These are phyloP conservation scores for Nannizzia gypsea DNA, from an alignment of 2,329 filamentous ascomycete genomes.

Conservation along the genomic window DNA sequence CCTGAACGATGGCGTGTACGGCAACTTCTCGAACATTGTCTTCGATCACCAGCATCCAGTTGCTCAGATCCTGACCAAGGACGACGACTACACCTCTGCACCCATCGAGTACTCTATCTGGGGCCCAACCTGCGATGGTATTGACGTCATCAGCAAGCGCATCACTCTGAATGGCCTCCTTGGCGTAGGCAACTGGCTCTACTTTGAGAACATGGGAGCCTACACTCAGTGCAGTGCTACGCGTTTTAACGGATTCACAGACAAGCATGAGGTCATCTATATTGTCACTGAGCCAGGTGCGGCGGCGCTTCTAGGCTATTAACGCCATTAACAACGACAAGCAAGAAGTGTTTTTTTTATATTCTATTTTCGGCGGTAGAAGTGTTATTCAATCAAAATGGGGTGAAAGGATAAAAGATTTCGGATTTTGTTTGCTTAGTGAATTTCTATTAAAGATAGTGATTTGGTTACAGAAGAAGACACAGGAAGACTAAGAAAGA, in stretches of 20 bases:
- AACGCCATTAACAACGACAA: background rate
- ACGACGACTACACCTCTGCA: slow-evolving; percentile 45
- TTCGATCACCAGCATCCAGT: slow-evolving; percentile 93
- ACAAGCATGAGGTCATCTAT: slow-evolving; percentile 86
- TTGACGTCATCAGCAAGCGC: slow-evolving; percentile 81
- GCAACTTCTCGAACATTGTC: slow-evolving; percentile 98
- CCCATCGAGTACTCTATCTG: slow-evolving; percentile 84
- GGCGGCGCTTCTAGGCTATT: slow-evolving; percentile 53
- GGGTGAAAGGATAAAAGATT: background rate
- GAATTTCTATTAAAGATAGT: background rate
- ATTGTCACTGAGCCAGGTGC: slow-evolving; percentile 89
- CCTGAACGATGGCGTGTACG: slow-evolving; percentile 93
- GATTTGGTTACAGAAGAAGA: background rate
- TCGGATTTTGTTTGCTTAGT: background rate
- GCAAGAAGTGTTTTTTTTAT: background rate
- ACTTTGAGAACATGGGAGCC: slow-evolving; percentile 97
- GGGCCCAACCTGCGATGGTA: slow-evolving; percentile 96
- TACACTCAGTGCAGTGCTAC: slow-evolving; percentile 98
- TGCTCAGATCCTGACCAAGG: slow-evolving; percentile 63
- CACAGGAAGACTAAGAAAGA: no score
- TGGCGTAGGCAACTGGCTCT: slow-evolving; percentile 93
- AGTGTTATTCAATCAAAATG: background rate
- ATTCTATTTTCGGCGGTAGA: background rate
- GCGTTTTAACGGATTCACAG: slow-evolving; percentile 92
- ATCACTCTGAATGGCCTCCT: slow-evolving; percentile 65